phyloP scores from a whole-genome alignment of 257 asterid genomes.

The Buddleja alternifolia region DNA sequence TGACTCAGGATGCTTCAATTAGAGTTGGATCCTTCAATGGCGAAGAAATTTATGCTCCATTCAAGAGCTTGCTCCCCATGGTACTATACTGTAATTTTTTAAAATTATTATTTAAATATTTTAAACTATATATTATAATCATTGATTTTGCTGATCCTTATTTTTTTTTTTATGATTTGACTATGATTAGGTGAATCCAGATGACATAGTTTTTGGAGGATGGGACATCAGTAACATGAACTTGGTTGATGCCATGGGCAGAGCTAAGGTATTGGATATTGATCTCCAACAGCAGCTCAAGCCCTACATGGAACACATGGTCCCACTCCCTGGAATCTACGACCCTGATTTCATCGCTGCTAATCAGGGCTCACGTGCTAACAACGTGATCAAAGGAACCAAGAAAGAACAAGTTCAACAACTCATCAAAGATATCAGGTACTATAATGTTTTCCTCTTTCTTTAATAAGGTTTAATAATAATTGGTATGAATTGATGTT shows the following conservation, averaged over 20 bases:
- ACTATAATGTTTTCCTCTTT: not conserved
- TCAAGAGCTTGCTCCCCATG: constrained; percentile 97
- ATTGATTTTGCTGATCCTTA: not conserved
- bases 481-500: too few relatives aligned
- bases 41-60: constrained; percentile 96
- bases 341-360: constrained; percentile 98
- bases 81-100: constrained; percentile 35
- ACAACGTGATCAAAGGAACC: constrained; percentile 85
- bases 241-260: constrained; percentile 94
- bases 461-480: too few relatives aligned
- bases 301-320: constrained; percentile 98
- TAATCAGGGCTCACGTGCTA: constrained; percentile 91
- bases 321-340: constrained; percentile 97
- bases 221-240: constrained; percentile 99
- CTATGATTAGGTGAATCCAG: constrained; percentile 77
- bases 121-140: not conserved
- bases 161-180: constrained; percentile 28
- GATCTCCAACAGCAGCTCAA: constrained; percentile 94
- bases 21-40: constrained; percentile 96
- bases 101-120: not conserved
- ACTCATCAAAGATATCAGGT: constrained; percentile 84
- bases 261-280: constrained; percentile 88
- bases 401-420: constrained; percentile 83
- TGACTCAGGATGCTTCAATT: constrained; percentile 90
- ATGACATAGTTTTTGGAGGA: constrained; percentile 92